Percentiles rank a stretch among this genome's conserved stretches.
phyloP scores from a whole-genome alignment of 2,329 filamentous ascomycete species.

The Biscogniauxia mediterranea region DNA sequence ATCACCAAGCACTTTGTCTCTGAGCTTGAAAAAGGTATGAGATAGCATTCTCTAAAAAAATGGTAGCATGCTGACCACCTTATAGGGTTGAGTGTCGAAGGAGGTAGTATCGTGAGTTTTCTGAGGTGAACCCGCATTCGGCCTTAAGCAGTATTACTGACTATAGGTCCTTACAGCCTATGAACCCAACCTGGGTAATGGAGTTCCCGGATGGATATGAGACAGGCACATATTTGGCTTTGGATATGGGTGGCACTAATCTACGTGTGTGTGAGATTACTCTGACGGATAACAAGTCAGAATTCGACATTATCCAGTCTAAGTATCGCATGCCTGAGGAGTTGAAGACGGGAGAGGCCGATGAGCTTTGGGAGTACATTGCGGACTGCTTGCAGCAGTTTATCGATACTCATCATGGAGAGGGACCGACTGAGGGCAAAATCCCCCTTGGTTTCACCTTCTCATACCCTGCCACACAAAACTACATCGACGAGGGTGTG shows the following conservation, averaged over 20 bases:
- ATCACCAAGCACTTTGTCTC: constrained; percentile 87
- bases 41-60: constrained; percentile 1
- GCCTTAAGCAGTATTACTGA: constrained; percentile 9
- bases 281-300: constrained; percentile 80
- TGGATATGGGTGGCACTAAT: constrained; percentile 97
- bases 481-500: constrained; percentile 89
- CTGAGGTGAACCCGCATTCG: neutral
- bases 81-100: constrained; percentile 76
- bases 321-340: constrained; percentile 95
- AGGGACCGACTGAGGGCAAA: constrained; percentile 55
- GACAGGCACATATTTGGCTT: constrained; percentile 80
- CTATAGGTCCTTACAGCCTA: constrained; percentile 58
- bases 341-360: constrained; percentile 78
- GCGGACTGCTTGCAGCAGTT: constrained; percentile 91
- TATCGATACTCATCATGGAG: constrained; percentile 78
- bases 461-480: constrained; percentile 89
- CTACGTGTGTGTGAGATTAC: constrained; percentile 91
- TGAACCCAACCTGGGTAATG: constrained; percentile 98
- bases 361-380: constrained; percentile 93
- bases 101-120: constrained; percentile 81
- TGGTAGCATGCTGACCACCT: constrained; percentile 5
- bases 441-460: constrained; percentile 92
- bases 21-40: constrained; percentile 78
- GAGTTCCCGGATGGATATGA: constrained; percentile 83
- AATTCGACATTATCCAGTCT: constrained; percentile 92